Conservation (phyloP, 73 alveolate species). For the Diophrys appendiculata region DNA sequence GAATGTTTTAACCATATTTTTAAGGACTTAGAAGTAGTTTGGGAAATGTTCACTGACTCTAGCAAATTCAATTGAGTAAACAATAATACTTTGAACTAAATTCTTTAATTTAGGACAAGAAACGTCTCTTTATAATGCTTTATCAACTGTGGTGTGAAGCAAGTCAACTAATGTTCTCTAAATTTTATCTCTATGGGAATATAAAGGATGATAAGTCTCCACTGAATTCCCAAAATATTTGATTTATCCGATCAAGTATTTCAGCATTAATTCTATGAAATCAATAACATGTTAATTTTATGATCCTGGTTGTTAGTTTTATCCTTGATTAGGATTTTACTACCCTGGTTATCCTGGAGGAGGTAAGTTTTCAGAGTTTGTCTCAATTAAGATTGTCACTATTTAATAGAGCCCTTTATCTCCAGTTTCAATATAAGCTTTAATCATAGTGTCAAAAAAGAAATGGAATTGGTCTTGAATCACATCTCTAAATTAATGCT, state of each 20-base stretch:
- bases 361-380: too few relatives aligned
- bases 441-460: slow-evolving; percentile 32
- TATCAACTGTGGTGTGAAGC: slow-evolving; percentile 16
- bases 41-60: slow-evolving; percentile 19
- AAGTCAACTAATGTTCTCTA: slow-evolving; percentile 26
- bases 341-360: too few relatives aligned
- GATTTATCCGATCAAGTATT: slow-evolving; percentile 23
- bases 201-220: slow-evolving; percentile 10
- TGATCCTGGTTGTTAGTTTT: slow-evolving; percentile 1
- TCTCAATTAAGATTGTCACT: too few relatives aligned
- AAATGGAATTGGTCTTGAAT: slow-evolving; percentile 17
- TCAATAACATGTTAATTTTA: slow-evolving; percentile 25
- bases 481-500: slow-evolving; percentile 36
- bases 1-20: slow-evolving; percentile 28
- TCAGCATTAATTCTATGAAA: slow-evolving; percentile 21
- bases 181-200: slow-evolving; percentile 14
- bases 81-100: slow-evolving; percentile 28
- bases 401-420: slow-evolving; percentile 26
- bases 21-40: slow-evolving; percentile 31
- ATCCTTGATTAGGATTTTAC: too few relatives aligned
- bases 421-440: slow-evolving; percentile 15
- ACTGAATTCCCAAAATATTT: slow-evolving; percentile 23
- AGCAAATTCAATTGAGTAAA: slow-evolving; percentile 36
- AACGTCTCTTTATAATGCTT: slow-evolving; percentile 21
- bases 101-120: slow-evolving; percentile 31